Evolutionary conservation across 371 early-diverging fungal genomes (phyloP), one percentile per base, ranked within the genome.

Genomic region (Mortierella sp.): DNA sequence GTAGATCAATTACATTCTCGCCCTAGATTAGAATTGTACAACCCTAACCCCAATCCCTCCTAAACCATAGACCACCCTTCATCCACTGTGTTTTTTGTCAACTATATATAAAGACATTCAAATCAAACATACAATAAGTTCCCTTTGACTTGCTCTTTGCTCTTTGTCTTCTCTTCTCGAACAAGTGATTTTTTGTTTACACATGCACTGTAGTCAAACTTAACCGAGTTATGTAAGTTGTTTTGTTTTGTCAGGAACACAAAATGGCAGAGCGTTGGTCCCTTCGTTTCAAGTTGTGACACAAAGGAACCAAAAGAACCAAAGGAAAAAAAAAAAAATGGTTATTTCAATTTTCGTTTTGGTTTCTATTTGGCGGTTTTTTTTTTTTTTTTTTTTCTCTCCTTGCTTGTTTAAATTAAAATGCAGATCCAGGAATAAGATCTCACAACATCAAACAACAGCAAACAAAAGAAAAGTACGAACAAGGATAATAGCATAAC

Each of bases 1-100:
- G 76, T 70, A 70, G 71, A 70, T 76, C 71, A 71, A 56, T 54
- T 70, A 43, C 44, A 75, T 68, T 75, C 49, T 48, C 35, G 35
- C 65, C 35, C 38, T 35, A 63, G 35, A 35, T 63, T 68, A 68
- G 68, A 41, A 38, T 41, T 68, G 68, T 68, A 68, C 68, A 68
- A 68, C 41, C 68, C 24, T 7, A 3, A 16, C 18, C 35, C 63
- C 6, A 1, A 60, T 1, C 63, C 35, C 2, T 35, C 63, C 21
- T 68, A 68, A 41, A 68, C 68, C 68, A 43, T 76, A 71, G 46
- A 41, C 27, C 55, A 43, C 35, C 5, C 16, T 35, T 35, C 32
- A 16, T 35, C 63, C 38, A 68, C 24, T 38, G 29, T 41, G 54
- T 21, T 68, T 21, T 21, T 38, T 24, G 10, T 68, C 11, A 2